Evolutionary conservation across 1,284 basidiomycete genomes (phyloP).

Genomic region (Leccinum insolens): DNA sequence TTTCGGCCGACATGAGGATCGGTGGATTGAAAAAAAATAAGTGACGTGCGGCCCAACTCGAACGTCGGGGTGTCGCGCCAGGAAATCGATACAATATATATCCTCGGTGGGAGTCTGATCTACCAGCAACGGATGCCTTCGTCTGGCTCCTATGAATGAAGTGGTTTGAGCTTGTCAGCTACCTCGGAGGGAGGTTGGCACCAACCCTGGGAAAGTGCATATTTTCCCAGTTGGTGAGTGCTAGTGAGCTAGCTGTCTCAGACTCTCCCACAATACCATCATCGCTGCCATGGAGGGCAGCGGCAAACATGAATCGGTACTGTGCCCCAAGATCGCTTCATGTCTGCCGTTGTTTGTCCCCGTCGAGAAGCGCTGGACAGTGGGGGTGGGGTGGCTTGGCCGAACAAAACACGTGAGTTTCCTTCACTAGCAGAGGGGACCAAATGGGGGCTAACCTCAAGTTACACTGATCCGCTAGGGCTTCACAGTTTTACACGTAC

Average conservation of each 20-base stretch:
- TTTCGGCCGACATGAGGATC: too few relatives aligned
- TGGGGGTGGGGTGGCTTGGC: conserved; percentile 43
- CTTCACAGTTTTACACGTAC: conserved; percentile 10
- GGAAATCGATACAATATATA: neutral
- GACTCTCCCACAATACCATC: too few relatives aligned
- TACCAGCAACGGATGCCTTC: too few relatives aligned
- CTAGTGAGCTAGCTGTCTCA: too few relatives aligned
- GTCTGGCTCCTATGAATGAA: too few relatives aligned
- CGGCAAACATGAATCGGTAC: too few relatives aligned
- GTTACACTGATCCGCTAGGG: conserved; percentile 6
- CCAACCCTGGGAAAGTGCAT: too few relatives aligned
- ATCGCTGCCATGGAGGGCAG: too few relatives aligned
- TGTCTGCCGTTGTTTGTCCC: conserved; percentile 32
- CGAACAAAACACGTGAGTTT: conserved; percentile 24
- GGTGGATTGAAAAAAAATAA: neutral
- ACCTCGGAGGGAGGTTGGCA: too few relatives aligned
- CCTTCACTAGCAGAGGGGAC: neutral
- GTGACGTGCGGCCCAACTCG: neutral
- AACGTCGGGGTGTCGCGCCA: neutral
- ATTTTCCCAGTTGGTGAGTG: too few relatives aligned
- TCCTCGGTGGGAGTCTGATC: neutral
- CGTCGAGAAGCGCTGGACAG: conserved; percentile 35
- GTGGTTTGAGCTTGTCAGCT: too few relatives aligned
- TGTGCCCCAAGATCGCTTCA: conserved; percentile 39
- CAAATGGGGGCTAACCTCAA: conserved; percentile 12